A percentile compares a stretch with the other conserved stretches of the same genome.
Evolutionary conservation across 1,284 basidiomycete genomes (phyloP).

Genomic region (Moesziomyces globuligerus): DNA sequence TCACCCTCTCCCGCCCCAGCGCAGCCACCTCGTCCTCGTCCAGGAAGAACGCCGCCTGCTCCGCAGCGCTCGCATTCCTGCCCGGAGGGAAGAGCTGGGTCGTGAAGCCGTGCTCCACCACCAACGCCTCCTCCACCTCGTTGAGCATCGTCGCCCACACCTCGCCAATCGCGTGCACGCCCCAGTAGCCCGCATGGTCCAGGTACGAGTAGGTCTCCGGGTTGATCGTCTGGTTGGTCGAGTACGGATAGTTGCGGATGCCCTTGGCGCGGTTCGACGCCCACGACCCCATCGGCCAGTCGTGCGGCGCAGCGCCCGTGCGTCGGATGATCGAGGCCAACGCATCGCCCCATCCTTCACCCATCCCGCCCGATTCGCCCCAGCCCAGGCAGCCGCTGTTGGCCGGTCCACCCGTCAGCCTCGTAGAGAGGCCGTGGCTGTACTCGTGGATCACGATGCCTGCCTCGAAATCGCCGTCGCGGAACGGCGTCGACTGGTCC

Average conservation of each 20-base stretch:
- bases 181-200: slow-evolving; percentile 78
- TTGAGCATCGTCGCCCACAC: slow-evolving; percentile 96
- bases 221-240: slow-evolving; percentile 77
- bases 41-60: slow-evolving; percentile 48
- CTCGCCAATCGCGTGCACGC: slow-evolving; percentile 84
- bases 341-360: slow-evolving; percentile 79
- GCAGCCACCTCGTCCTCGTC: slow-evolving; percentile 43
- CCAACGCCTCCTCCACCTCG: slow-evolving; percentile 67
- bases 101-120: slow-evolving; percentile 54
- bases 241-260: slow-evolving; percentile 80
- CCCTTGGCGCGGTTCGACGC: slow-evolving; percentile 81
- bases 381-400: slow-evolving; percentile 88
- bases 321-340: slow-evolving; percentile 73
- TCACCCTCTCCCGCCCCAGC: slow-evolving; percentile 69
- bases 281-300: slow-evolving; percentile 86
- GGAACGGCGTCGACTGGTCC: slow-evolving; percentile 75
- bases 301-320: slow-evolving; percentile 71
- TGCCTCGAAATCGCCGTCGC: slow-evolving; percentile 89
- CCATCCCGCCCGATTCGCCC: slow-evolving; percentile 96
- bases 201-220: slow-evolving; percentile 95
- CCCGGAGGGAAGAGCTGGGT: slow-evolving; percentile 50
- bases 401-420: slow-evolving; percentile 89
- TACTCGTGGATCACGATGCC: slow-evolving; percentile 67
- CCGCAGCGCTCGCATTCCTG: slow-evolving; percentile 43
- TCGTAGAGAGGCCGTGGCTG: slow-evolving; percentile 88